A percentile compares a stretch with the other conserved stretches of the same genome.
phyloP scores from a whole-genome alignment of 2,329 filamentous ascomycete species.

The Cladophialophora carrionii region DNA sequence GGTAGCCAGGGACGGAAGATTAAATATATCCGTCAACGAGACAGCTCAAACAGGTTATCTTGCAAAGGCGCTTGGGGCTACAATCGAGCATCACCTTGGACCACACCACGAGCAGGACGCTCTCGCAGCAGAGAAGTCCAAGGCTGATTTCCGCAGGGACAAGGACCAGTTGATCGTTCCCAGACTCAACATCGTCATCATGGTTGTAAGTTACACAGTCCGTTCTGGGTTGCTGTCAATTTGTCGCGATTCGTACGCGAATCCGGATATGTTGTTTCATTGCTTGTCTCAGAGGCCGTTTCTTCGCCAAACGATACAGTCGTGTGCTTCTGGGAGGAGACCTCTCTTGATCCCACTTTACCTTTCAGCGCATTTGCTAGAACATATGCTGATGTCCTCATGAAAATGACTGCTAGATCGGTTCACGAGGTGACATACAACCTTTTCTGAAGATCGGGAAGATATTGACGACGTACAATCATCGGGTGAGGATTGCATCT shows the following conservation, averaged over 20 bases:
- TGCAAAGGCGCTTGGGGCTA: constrained; percentile 70
- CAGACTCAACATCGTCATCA: constrained; percentile 75
- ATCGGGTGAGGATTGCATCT: constrained; percentile 76
- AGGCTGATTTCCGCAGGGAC: constrained; percentile 37
- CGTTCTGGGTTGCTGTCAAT: neutral
- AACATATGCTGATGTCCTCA: neutral
- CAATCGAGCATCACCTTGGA: constrained; percentile 60
- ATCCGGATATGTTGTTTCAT: neutral
- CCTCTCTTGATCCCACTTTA: neutral
- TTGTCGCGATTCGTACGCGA: neutral
- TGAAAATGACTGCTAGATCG: neutral
- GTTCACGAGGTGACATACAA: constrained; percentile 74
- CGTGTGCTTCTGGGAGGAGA: neutral
- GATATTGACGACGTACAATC: constrained; percentile 70
- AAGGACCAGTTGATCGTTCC: constrained; percentile 46
- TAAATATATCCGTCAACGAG: constrained; percentile 74
- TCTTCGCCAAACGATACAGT: neutral
- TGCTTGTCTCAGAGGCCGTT: neutral
- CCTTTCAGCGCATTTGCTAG: neutral
- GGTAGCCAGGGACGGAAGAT: constrained; percentile 68
- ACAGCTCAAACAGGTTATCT: constrained; percentile 70
- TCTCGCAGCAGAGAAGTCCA: constrained; percentile 24
- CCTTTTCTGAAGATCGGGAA: constrained; percentile 77
- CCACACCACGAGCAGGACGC: constrained; percentile 42
- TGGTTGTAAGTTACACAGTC: constrained; percentile 68